Percentiles rank a stretch among this genome's conserved stretches.
Conservation (phyloP, 2,329 filamentous ascomycete species). For the Kalaharituber pfeilii region DNA sequence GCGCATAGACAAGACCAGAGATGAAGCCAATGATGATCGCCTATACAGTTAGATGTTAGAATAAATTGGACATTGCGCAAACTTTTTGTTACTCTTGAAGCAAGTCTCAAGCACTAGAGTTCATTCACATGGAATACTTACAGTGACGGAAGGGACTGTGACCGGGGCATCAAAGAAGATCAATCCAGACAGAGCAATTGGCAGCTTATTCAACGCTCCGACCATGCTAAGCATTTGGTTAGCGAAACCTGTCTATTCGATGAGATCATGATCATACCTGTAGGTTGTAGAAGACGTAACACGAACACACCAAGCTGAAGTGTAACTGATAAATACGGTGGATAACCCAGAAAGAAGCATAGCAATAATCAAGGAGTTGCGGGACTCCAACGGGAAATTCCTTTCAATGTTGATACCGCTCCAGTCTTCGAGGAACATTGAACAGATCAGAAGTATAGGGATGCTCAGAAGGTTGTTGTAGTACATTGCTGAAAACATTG, state of each 20-base stretch:
- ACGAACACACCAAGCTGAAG: slow-evolving; percentile 95
- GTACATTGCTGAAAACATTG: slow-evolving; percentile 66
- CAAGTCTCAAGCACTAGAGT: too few relatives aligned
- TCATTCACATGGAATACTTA: too few relatives aligned
- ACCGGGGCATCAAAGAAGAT: slow-evolving; percentile 92
- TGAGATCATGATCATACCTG: slow-evolving; percentile 27
- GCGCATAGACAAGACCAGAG: slow-evolving; percentile 76
- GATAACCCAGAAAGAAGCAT: slow-evolving; percentile 90
- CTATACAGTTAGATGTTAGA: slow-evolving; percentile 31
- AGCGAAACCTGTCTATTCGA: background rate
- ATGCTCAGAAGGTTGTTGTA: slow-evolving; percentile 99
- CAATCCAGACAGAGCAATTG: slow-evolving; percentile 78
- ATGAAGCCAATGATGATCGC: slow-evolving; percentile 85
- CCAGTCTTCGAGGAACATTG: slow-evolving; percentile 81
- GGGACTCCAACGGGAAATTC: slow-evolving; percentile 74
- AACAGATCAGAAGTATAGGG: slow-evolving; percentile 68
- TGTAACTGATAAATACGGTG: slow-evolving; percentile 98
- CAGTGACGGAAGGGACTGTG: slow-evolving; percentile 54
- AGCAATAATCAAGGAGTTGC: slow-evolving; percentile 63
- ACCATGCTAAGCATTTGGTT: slow-evolving; percentile 48
- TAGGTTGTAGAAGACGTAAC: slow-evolving; percentile 96
- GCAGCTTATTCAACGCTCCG: slow-evolving; percentile 92
- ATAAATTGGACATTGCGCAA: too few relatives aligned
- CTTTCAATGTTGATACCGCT: slow-evolving; percentile 60
- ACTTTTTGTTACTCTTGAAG: too few relatives aligned